These are phyloP conservation scores for Waltergamsia citrina DNA, from an alignment of 2,329 filamentous ascomycete genomes.

Conservation along the genomic window DNA sequence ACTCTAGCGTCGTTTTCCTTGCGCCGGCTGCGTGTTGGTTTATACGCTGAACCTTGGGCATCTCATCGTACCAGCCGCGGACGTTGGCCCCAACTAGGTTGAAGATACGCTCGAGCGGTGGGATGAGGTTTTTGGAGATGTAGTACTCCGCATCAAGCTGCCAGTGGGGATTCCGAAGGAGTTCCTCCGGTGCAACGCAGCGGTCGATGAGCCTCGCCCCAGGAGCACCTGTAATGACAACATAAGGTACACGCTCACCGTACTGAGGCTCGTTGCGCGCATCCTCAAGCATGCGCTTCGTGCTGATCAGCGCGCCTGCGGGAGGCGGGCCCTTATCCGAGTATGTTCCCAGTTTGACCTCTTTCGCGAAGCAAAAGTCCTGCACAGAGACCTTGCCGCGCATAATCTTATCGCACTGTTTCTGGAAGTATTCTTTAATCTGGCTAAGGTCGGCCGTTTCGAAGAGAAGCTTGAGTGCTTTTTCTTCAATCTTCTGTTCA, in stretches of 20 bases:
- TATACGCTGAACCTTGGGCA: slow-evolving; percentile 82
- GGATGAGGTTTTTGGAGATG: slow-evolving; percentile 90
- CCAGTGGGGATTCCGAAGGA: slow-evolving; percentile 67
- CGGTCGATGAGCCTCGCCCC: slow-evolving; percentile 80
- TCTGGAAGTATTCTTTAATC: slow-evolving; percentile 84
- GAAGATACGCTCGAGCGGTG: slow-evolving; percentile 91
- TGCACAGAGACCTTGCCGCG: slow-evolving; percentile 78
- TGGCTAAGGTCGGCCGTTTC: slow-evolving; percentile 80
- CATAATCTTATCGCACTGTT: slow-evolving; percentile 89
- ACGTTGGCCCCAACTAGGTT: slow-evolving; percentile 92
- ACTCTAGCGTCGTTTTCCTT: slow-evolving; percentile 70
- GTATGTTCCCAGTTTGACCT: slow-evolving; percentile 86
- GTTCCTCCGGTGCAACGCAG: slow-evolving; percentile 76
- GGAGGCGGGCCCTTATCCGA: slow-evolving; percentile 66
- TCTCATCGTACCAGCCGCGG: slow-evolving; percentile 86
- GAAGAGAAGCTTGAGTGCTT: slow-evolving; percentile 79
- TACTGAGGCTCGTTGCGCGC: slow-evolving; percentile 85
- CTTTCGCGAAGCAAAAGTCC: slow-evolving; percentile 91
- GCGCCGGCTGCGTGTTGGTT: slow-evolving; percentile 21
- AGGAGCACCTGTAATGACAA: slow-evolving; percentile 82
- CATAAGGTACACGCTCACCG: slow-evolving; percentile 89
- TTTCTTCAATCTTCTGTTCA: slow-evolving; percentile 94
- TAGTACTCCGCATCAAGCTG: slow-evolving; percentile 94
- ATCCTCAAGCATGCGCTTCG: slow-evolving; percentile 78
- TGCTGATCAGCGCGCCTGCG: slow-evolving; percentile 80